A percentile compares a stretch with the other conserved stretches of the same genome.
Evolutionary conservation across 306 rosid genomes (phyloP).

Genomic region (Acmispon strigosus): DNA sequence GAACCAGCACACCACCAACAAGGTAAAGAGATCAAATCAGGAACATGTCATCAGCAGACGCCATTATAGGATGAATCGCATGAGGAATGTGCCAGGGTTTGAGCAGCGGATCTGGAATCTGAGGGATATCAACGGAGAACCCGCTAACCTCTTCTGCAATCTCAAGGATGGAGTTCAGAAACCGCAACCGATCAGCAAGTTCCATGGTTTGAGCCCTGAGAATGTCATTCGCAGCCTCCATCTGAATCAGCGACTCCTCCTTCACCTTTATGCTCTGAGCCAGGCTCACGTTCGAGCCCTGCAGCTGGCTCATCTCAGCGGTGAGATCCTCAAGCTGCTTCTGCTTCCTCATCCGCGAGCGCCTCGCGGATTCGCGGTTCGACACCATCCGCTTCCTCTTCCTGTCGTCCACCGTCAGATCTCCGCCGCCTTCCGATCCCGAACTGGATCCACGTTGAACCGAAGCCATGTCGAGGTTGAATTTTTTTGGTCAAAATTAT

Average conservation of each 20-base stretch:
- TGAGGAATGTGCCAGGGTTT: conserved; percentile 63
- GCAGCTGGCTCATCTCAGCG: conserved; percentile 38
- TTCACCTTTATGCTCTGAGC: conserved; percentile 36
- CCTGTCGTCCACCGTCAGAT: conserved; percentile 75
- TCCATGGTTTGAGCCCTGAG: conserved; percentile 63
- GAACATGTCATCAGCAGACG: conserved; percentile 39
- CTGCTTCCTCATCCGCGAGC: conserved; percentile 91
- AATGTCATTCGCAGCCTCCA: conserved; percentile 54
- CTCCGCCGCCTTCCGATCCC: conserved; percentile 80
- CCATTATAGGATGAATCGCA: conserved; percentile 36
- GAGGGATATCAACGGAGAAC: conserved; percentile 48
- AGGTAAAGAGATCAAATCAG: no score
- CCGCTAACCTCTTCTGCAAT: conserved; percentile 55
- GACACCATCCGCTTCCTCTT: conserved; percentile 93
- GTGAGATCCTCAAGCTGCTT: conserved; percentile 69
- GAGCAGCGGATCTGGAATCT: conserved; percentile 55
- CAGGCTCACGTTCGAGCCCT: conserved; percentile 32
- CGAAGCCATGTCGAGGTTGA: conserved; percentile 42
- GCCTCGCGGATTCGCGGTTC: conserved; percentile 85
- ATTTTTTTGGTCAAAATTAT: not conserved
- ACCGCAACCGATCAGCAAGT: conserved; percentile 51
- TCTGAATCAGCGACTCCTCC: conserved; percentile 41
- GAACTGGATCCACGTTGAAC: conserved; percentile 46
- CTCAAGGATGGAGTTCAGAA: conserved; percentile 60
- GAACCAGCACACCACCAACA: no score